These are phyloP conservation scores for Fusarium sp. DNA, from an alignment of 2,329 filamentous ascomycete species.

Conservation along the genomic window DNA sequence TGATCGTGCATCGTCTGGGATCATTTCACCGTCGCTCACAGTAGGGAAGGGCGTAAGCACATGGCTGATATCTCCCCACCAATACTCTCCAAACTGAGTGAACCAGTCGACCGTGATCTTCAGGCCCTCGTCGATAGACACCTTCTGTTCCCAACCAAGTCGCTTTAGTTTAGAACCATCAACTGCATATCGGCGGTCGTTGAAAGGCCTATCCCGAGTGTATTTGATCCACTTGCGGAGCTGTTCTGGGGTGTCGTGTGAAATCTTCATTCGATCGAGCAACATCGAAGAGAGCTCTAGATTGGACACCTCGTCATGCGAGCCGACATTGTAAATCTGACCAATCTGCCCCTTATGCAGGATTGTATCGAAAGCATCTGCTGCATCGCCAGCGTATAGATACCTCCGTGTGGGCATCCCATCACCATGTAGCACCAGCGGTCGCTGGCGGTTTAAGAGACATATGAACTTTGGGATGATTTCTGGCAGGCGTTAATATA, in stretches of 20 bases:
- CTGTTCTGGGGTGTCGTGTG: constrained; percentile 61
- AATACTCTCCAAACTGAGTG: constrained; percentile 69
- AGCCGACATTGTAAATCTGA: constrained; percentile 85
- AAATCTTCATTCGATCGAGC: constrained; percentile 70
- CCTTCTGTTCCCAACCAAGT: constrained; percentile 77
- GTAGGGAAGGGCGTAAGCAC: constrained; percentile 75
- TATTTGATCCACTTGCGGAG: constrained; percentile 76
- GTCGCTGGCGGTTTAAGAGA: constrained; percentile 72
- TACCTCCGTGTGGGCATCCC: constrained; percentile 80
- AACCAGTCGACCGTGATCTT: constrained; percentile 77
- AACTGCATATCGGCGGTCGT: constrained; percentile 78
- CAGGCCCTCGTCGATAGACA: constrained; percentile 71
- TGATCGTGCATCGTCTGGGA: constrained; percentile 59
- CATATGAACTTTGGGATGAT: constrained; percentile 86
- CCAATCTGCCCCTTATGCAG: constrained; percentile 79
- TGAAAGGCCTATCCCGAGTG: constrained; percentile 82
- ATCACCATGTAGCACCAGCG: constrained; percentile 80
- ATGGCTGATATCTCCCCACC: constrained; percentile 79
- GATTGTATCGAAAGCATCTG: constrained; percentile 85
- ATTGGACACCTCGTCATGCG: constrained; percentile 81
- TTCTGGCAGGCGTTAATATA: constrained; percentile 60
- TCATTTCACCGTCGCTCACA: constrained; percentile 66
- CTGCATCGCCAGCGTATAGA: constrained; percentile 81
- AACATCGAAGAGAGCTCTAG: constrained; percentile 74
- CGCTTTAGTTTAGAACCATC: constrained; percentile 74